These are phyloP conservation scores for Rhodotorula sp. DNA, from an alignment of 1,284 basidiomycete species.

Conservation along the genomic window DNA sequence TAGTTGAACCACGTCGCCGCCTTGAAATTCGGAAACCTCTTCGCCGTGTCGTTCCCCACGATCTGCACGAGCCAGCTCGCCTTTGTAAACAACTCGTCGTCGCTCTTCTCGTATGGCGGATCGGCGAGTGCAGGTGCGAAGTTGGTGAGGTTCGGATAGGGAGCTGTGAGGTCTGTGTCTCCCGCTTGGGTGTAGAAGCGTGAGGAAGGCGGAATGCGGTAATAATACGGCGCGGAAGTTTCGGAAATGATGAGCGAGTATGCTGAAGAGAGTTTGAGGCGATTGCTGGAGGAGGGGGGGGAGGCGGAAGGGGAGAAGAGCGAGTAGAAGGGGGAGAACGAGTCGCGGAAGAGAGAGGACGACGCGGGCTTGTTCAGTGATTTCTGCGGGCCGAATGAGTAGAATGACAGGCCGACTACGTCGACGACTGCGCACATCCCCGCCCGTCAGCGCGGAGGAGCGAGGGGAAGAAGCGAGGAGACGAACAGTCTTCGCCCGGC, in stretches of 20 bases:
- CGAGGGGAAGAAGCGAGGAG: background rate
- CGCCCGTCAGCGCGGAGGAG: no score
- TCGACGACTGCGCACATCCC: conserved; percentile 43
- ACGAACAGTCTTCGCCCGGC: conserved; percentile 42
- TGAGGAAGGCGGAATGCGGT: conserved; percentile 31
- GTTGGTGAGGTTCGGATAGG: conserved; percentile 27
- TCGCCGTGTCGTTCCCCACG: conserved; percentile 32
- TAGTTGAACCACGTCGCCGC: conserved; percentile 15
- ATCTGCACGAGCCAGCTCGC: conserved; percentile 42
- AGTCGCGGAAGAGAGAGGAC: conserved; percentile 14
- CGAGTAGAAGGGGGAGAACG: conserved; percentile 39
- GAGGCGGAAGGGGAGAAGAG: conserved; percentile 17
- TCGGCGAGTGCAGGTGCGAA: conserved; percentile 22
- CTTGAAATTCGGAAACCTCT: conserved; percentile 38
- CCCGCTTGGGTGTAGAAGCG: conserved; percentile 28
- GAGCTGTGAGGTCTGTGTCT: conserved; percentile 37
- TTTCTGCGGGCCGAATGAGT: conserved; percentile 32
- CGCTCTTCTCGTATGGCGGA: conserved; percentile 21
- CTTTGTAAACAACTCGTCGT: conserved; percentile 42
- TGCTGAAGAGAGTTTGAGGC: conserved; percentile 15
- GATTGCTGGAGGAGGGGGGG: conserved; percentile 9
- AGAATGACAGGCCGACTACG: conserved; percentile 39
- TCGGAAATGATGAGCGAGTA: conserved; percentile 42
- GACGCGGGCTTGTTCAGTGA: conserved; percentile 24
- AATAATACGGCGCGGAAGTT: conserved; percentile 41